These are phyloP conservation scores for Chenopodium berlandieri DNA, from an alignment of 148 eudicot genomes.

Conservation along the genomic window DNA sequence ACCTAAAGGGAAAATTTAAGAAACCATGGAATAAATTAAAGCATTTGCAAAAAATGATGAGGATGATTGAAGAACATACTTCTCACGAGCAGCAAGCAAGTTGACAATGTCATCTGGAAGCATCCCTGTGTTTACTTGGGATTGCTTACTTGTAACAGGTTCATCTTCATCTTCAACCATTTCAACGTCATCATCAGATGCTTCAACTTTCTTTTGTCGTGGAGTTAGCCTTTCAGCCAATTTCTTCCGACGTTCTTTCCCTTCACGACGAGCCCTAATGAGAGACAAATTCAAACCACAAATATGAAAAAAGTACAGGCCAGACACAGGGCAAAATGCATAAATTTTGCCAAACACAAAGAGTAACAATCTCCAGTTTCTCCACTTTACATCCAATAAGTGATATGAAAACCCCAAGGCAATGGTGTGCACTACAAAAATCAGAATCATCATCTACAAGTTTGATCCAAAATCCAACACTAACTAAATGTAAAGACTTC, in stretches of 20 bases:
- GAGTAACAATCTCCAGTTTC: not conserved
- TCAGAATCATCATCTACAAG: not conserved
- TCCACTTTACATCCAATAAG: not conserved
- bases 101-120: slow-evolving; percentile 78
- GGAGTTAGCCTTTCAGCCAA: slow-evolving; percentile 68
- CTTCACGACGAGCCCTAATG: slow-evolving; percentile 64
- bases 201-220: slow-evolving; percentile 22
- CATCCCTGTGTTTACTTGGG: slow-evolving; percentile 53
- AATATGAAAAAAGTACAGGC: not conserved
- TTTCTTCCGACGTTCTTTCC: slow-evolving; percentile 71
- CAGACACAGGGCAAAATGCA: not conserved
- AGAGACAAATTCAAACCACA: not conserved
- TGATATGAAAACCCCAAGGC: no score
- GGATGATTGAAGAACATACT: slow-evolving; percentile 39
- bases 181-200: slow-evolving; percentile 30
- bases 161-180: slow-evolving; percentile 40
- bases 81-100: slow-evolving; percentile 72
- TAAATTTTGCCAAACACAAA: not conserved
- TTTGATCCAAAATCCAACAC: not conserved
- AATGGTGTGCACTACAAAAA: no score
- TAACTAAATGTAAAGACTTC: no score
- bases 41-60: not conserved
- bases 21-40: not conserved
- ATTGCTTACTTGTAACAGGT: slow-evolving; percentile 38
- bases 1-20: not conserved